These are phyloP conservation scores for Termitomyces heimii DNA, from an alignment of 768 basidiomycete species.

Conservation along the genomic window DNA sequence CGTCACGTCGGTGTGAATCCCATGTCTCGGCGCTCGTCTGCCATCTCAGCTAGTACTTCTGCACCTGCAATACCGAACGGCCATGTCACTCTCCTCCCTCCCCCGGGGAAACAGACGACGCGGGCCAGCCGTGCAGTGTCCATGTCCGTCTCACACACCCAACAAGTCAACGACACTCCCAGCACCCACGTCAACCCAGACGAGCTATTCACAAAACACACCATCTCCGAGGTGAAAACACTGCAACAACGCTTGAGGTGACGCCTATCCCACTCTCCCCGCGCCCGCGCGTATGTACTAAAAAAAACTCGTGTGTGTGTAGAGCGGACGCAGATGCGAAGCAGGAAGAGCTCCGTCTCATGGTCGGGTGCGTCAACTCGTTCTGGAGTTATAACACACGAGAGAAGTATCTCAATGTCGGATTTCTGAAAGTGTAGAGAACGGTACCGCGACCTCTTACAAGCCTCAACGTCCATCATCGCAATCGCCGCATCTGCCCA, in stretches of 20 bases:
- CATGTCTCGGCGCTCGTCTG: constrained; percentile 23
- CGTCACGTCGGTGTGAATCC: constrained; percentile 4
- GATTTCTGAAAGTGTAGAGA: constrained; percentile 67
- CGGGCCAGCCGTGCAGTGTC: constrained; percentile 6
- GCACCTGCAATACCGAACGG: constrained; percentile 19
- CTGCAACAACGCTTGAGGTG: constrained; percentile 69
- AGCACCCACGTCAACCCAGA: constrained; percentile 49
- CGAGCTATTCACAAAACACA: constrained; percentile 64
- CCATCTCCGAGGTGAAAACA: constrained; percentile 65
- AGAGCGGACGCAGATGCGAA: constrained; percentile 83
- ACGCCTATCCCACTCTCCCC: background rate
- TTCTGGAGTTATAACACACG: no score
- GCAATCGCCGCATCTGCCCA: constrained; percentile 65
- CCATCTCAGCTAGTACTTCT: constrained; percentile 13
- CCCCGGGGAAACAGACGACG: constrained; percentile 7
- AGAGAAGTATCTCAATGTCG: constrained; percentile 22
- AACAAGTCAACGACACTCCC: constrained; percentile 14
- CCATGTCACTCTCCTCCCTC: constrained; percentile 13
- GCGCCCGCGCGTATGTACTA: background rate
- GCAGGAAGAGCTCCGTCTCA: constrained; percentile 80
- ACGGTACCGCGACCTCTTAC: constrained; percentile 82
- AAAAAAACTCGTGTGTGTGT: constrained; percentile 24
- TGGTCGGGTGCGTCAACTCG: constrained; percentile 97
- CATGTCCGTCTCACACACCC: constrained; percentile 16
- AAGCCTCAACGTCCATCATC: constrained; percentile 83